Evolutionary conservation across 805 yeast genomes (phyloP), one percentile per base, ranked within the genome.

Genomic region (Candida hungchunana): DNA sequence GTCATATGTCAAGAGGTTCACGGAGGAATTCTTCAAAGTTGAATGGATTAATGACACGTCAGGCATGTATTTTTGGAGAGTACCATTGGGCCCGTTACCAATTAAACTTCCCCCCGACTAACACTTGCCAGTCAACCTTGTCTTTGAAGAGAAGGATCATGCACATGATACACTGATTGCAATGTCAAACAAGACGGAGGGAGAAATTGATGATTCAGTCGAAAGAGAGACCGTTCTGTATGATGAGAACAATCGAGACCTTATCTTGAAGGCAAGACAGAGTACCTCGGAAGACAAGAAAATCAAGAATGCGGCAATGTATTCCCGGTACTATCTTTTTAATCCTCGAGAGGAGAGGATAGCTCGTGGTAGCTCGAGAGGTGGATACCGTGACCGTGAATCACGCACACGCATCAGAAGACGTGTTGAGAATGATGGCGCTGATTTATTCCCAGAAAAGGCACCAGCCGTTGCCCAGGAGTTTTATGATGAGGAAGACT

Each of bases 41-140:
- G 57, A 54, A 26, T 54, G 59, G 59, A 44, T 54, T 18, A 51
- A 54, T 32, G 59, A 54, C 22, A 24, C 40, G 1, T 41, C 47
- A 1, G 17, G 57, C 51, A 23, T 27, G 57, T 48, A 7, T 16
- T n/a, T n/a, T n/a, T n/a, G n/a, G n/a, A n/a, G n/a, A n/a, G n/a
- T n/a, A n/a, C n/a, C n/a, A n/a, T n/a, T n/a, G n/a, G n/a, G n/a
- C n/a, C n/a, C n/a, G n/a, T n/a, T n/a, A n/a, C n/a, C n/a, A n/a
- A n/a, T n/a, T n/a, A n/a, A n/a, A n/a, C n/a, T n/a, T n/a, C n/a
- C n/a, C n/a, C n/a, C n/a, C n/a, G n/a, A 25, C 27, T 10, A 13
- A 13, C 27, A 9, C 16, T 13, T 27, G 6, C 5, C 8, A 46
- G 52, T 52, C 19, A 54, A 54, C 23, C 18, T 50, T 15, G 51